These are phyloP conservation scores for Ceriops zippeliana DNA, from an alignment of 345 rosid species.

Conservation along the genomic window DNA sequence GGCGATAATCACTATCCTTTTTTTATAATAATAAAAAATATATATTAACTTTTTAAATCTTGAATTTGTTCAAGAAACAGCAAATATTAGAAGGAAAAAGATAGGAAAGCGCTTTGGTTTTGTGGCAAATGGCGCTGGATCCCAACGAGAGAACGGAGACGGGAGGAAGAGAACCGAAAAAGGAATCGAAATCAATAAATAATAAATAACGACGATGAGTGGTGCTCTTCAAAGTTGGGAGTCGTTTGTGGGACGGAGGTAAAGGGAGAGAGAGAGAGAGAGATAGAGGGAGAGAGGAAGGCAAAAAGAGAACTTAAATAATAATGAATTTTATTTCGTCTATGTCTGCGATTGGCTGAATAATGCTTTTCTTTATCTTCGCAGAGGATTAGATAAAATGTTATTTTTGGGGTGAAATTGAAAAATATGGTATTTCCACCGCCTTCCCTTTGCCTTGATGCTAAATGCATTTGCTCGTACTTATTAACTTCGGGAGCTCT, in stretches of 20 bases:
- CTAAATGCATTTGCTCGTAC: too few species aligned
- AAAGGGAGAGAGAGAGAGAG: slow-evolving; percentile 2
- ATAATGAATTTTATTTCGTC: background rate
- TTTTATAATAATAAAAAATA: background rate
- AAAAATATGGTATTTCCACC: background rate
- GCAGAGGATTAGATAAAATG: too few species aligned
- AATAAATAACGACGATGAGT: background rate
- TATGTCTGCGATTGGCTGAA: slow-evolving; percentile 3
- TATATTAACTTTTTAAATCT: background rate
- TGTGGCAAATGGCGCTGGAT: slow-evolving; percentile 23
- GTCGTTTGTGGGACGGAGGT: background rate
- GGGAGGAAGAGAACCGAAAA: background rate
- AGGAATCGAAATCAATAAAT: background rate
- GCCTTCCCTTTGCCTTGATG: too few species aligned
- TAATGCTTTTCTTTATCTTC: background rate
- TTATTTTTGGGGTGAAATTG: background rate
- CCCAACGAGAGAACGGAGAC: background rate
- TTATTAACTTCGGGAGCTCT: too few species aligned
- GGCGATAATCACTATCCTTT: slow-evolving; percentile 25
- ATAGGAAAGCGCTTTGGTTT: slow-evolving; percentile 1
- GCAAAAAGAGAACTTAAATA: background rate
- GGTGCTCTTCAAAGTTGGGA: slow-evolving; percentile 5
- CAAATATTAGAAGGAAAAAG: background rate
- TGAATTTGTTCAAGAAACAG: background rate
- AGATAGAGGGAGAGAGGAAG: background rate